Evolutionary conservation across 768 basidiomycete genomes (phyloP).

Genomic region (Suillus weaverae): DNA sequence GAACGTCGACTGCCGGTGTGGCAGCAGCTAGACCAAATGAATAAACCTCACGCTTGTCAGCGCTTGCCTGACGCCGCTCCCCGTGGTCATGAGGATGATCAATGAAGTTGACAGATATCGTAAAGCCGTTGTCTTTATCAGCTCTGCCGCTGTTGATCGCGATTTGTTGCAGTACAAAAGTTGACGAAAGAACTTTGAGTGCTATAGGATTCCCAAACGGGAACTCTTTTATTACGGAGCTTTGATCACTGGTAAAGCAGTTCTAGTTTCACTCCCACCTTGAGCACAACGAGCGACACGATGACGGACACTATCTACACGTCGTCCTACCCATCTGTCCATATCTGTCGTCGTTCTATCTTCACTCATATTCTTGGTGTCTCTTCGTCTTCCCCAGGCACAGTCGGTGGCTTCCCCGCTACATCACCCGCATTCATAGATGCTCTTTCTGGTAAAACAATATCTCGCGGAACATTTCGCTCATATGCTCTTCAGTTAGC

Average conservation of each 20-base stretch:
- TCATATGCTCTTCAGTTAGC: constrained; percentile 57
- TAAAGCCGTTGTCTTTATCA: neutral
- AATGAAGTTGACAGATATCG: neutral
- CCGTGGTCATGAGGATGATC: neutral
- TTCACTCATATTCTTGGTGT: constrained; percentile 32
- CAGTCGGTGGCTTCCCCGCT: constrained; percentile 45
- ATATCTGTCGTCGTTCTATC: constrained; percentile 27
- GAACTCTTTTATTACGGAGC: neutral
- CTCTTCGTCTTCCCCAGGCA: constrained; percentile 15
- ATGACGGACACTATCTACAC: constrained; percentile 23
- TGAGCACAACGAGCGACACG: neutral
- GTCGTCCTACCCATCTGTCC: constrained; percentile 22
- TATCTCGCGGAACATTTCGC: constrained; percentile 57
- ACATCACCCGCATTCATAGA: constrained; percentile 63
- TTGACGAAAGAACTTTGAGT: neutral
- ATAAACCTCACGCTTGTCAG: neutral
- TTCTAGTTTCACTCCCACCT: neutral
- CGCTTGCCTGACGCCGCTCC: neutral
- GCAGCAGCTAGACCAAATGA: neutral
- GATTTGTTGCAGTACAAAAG: neutral
- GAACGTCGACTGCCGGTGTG: neutral
- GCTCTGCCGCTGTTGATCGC: neutral
- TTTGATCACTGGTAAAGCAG: neutral
- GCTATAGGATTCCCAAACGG: neutral
- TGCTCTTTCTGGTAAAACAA: constrained; percentile 51